Conservation (phyloP, 768 basidiomycete species). For the Leucocoprinus leucothites region DNA sequence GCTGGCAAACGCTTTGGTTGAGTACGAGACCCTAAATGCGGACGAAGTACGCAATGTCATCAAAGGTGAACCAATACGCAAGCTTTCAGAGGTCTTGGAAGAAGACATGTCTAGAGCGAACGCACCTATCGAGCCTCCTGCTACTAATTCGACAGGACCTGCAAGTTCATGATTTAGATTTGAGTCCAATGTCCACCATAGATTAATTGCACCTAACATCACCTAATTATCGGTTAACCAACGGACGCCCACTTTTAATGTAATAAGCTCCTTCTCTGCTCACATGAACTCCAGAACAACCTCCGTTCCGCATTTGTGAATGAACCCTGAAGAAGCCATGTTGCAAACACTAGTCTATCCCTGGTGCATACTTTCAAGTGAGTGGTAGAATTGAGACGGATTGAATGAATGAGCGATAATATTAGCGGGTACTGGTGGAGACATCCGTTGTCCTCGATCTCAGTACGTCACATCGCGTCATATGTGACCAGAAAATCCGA, state of each 20-base stretch:
- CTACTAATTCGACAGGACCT: not conserved
- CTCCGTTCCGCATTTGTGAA: too few species aligned
- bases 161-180: not conserved
- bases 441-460: too few species aligned
- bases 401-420: too few species aligned
- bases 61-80: constrained; percentile 76
- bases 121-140: not conserved
- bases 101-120: constrained; percentile 42
- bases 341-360: too few species aligned
- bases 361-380: too few species aligned
- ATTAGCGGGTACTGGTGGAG: too few species aligned
- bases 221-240: constrained; percentile 6
- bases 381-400: too few species aligned
- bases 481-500: too few species aligned
- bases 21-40: constrained; percentile 88
- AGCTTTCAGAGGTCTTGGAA: constrained; percentile 61
- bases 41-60: constrained; percentile 88
- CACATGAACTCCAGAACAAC: not conserved
- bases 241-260: constrained; percentile 2
- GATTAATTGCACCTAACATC: not conserved
- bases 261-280: not conserved
- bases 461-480: too few species aligned
- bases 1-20: constrained; percentile 90
- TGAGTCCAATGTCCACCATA: not conserved
- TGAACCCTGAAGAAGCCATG: too few species aligned